Evolutionary conservation across 2,329 filamentous ascomycete genomes (phyloP).

Genomic region (Colletotrichum noveboracense): DNA sequence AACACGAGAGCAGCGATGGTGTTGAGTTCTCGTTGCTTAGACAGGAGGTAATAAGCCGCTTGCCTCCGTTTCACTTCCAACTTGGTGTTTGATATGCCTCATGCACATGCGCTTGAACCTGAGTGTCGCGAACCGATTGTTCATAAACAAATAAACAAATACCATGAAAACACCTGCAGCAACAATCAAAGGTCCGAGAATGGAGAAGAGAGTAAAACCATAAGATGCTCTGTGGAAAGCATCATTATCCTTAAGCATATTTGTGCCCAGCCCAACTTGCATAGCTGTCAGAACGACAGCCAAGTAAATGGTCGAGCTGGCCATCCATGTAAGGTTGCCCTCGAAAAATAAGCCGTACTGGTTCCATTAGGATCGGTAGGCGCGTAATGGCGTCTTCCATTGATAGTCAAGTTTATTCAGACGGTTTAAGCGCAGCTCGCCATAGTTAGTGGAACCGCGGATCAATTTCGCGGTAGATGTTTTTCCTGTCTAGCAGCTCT

Average conservation of each 20-base stretch:
- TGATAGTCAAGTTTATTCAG: constrained; percentile 46
- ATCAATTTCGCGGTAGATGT: constrained; percentile 27
- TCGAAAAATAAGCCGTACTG: constrained; percentile 46
- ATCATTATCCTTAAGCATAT: constrained; percentile 24
- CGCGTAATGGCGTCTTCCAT: constrained; percentile 25
- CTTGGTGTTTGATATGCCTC: background rate
- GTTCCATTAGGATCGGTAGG: constrained; percentile 29
- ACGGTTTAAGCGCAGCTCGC: constrained; percentile 45
- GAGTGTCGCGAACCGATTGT: background rate
- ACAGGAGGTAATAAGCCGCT: no score
- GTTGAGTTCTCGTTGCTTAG: no score
- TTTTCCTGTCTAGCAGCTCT: constrained; percentile 31
- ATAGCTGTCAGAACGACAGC: constrained; percentile 52
- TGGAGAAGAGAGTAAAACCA: constrained; percentile 52
- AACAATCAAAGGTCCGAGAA: constrained; percentile 41
- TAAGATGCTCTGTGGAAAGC: constrained; percentile 48
- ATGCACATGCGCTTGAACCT: background rate
- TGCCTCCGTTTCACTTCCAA: no score
- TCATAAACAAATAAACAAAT: background rate
- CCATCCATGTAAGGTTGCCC: constrained; percentile 46
- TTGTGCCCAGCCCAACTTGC: constrained; percentile 49
- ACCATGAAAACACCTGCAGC: constrained; percentile 23
- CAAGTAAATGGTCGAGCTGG: constrained; percentile 44
- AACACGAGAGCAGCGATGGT: no score
- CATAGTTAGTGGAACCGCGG: constrained; percentile 40